Evolutionary conservation across 2,329 filamentous ascomycete species (phyloP).

Genomic region (Fusarium avenaceum): DNA sequence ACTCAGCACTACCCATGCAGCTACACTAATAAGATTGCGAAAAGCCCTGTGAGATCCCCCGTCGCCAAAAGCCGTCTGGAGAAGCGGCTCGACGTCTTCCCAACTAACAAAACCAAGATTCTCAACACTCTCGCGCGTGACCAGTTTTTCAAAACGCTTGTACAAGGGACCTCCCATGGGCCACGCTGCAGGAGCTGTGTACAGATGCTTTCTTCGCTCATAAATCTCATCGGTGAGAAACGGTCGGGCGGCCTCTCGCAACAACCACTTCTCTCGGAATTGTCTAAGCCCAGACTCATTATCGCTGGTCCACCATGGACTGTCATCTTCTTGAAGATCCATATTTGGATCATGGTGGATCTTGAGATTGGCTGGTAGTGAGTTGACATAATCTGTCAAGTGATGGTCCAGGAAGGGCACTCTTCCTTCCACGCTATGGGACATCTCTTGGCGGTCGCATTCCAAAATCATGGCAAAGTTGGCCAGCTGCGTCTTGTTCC

Average conservation of each 20-base stretch:
- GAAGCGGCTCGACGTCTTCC: too few species aligned
- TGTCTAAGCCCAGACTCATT: background rate
- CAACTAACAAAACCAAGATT: too few species aligned
- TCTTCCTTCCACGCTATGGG: background rate
- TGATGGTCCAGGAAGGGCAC: background rate
- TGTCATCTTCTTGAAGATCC: background rate
- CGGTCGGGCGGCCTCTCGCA: background rate
- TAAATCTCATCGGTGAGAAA: background rate
- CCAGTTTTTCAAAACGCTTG: background rate
- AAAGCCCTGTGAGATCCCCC: too few species aligned
- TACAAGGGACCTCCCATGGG: background rate
- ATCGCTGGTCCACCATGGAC: background rate
- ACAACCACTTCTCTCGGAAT: constrained; percentile 1
- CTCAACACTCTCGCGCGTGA: background rate
- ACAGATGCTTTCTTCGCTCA: constrained; percentile 1
- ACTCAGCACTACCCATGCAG: too few species aligned
- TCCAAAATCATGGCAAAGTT: background rate
- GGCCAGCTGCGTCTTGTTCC: background rate
- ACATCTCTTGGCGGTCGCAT: constrained; percentile 2
- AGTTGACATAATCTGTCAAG: background rate
- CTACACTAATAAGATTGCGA: too few species aligned
- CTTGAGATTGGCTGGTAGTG: background rate
- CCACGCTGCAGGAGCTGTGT: too few species aligned
- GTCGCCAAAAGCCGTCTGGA: too few species aligned
- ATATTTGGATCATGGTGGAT: background rate